Base-by-base conservation (phyloP, 2,329 filamentous ascomycete genomes). In the Stemphylium vesicarium region DNA sequence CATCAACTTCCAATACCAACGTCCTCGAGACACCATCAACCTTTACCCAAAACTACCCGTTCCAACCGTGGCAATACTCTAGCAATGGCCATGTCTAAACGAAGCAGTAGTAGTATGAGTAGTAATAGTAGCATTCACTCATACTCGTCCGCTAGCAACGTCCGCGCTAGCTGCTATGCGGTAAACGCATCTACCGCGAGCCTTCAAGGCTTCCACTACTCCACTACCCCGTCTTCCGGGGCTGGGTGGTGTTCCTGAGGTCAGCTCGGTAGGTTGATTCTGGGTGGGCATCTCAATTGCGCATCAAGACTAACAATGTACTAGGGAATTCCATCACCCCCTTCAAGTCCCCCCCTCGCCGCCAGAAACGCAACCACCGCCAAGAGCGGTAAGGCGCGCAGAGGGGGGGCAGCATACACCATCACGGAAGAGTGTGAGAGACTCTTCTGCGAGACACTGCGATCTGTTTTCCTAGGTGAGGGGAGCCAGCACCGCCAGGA, bases 351-450 rank as follows among this genome's bases (percentile, higher is more conserved):
- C 90, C 90, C 90, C 87, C 88, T 91, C 84, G 88, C 87, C 81
- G 52, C 52, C 52, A 55, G 49, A 52, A 41, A 55, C 31, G 41
- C 52, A 43, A 46, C 52, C 35, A 18, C 51, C 41, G 87, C 87
- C 77, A 80, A 89, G 75, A 65, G 57, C 64, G 66, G 68, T 64
- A 64, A 64, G 73, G 78, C 78, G 77, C 75, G 78, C 70, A 81
- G 78, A 89, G 90, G 90, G 90, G 92, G 92, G 92, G 92, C 92
- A 88, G 88, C 91, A 90, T 87, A 91, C 81, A 88, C 88, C 83
- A 96, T 96, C 85, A 92, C 90, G 91, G 92, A 90, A 92, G 92
- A 96, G 91, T 96, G 93, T 96, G 93, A 96, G 92, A 97, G 93
- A 85, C 94, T 96, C 89, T 96, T 96, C 87, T 96, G 93, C 82